Evolutionary conservation across 2,329 filamentous ascomycete genomes (phyloP).

Genomic region (Nemania serpens): DNA sequence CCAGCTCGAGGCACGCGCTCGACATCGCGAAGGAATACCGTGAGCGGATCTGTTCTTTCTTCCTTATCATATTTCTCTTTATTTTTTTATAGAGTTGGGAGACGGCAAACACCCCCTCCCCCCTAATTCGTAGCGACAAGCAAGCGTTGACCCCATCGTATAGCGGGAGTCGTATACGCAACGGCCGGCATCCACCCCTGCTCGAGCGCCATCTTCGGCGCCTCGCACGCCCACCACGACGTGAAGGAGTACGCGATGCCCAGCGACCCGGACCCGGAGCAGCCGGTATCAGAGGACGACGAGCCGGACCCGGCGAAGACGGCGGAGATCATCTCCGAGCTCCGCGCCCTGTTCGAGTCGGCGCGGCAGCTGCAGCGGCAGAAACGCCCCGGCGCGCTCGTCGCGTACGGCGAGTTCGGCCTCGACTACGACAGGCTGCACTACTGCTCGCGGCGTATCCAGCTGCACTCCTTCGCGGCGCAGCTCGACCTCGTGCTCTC

Average conservation of each 20-base stretch:
- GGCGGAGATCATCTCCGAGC: conserved; percentile 56
- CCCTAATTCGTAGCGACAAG: no score
- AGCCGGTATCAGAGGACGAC: conserved; percentile 55
- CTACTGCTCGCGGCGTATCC: conserved; percentile 76
- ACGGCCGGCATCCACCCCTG: conserved; percentile 96
- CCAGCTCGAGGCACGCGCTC: conserved; percentile 76
- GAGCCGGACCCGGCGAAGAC: conserved; percentile 52
- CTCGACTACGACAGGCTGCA: conserved; percentile 94
- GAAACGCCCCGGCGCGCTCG: conserved; percentile 56
- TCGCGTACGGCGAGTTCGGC: conserved; percentile 93
- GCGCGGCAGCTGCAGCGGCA: conserved; percentile 53
- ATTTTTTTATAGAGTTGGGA: no score
- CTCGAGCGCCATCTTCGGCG: conserved; percentile 77
- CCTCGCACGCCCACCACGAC: conserved; percentile 49
- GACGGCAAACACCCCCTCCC: no score
- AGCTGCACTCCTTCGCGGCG: conserved; percentile 81
- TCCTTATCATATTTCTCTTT: background rate
- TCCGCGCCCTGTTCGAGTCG: conserved; percentile 67
- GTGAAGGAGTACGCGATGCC: conserved; percentile 53
- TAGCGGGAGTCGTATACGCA: conserved; percentile 78
- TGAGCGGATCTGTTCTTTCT: conserved; percentile 48
- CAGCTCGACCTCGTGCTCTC: conserved; percentile 79
- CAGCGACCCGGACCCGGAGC: conserved; percentile 58
- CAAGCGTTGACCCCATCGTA: no score
- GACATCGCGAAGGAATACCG: conserved; percentile 74